Percentiles rank a stretch among this genome's conserved stretches.
Evolutionary conservation across 176 grass and related monocot genomes (phyloP).

Genomic region (Eremochloa ophiuroides): DNA sequence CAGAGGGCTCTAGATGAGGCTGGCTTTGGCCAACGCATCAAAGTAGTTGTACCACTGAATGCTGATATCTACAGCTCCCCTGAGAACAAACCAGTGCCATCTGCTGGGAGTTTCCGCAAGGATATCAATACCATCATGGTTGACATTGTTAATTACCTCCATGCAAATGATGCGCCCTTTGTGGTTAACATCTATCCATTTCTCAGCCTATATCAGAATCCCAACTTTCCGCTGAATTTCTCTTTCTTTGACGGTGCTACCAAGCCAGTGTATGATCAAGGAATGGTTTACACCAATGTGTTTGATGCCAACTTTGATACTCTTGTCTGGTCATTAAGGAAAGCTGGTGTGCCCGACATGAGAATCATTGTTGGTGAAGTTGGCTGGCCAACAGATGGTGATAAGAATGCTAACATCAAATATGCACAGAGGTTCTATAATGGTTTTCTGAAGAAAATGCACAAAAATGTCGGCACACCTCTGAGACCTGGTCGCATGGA

Average conservation of each 20-base stretch:
- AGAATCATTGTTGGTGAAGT: conserved; percentile 77
- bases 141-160: conserved; percentile 71
- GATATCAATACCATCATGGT: conserved; percentile 71
- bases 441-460: conserved; percentile 65
- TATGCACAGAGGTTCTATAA: conserved; percentile 69
- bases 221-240: conserved; percentile 72
- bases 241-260: conserved; percentile 65
- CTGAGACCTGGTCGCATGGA: conserved; percentile 64
- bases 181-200: conserved; percentile 85
- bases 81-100: conserved; percentile 60
- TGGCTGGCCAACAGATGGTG: conserved; percentile 85
- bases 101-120: conserved; percentile 61
- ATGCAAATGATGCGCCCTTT: conserved; percentile 68
- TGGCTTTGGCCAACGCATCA: conserved; percentile 46
- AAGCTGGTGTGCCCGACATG: conserved; percentile 74
- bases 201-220: conserved; percentile 70
- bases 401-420: conserved; percentile 56
- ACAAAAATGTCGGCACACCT: conserved; percentile 59
- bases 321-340: conserved; percentile 76
- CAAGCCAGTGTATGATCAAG: conserved; percentile 60
- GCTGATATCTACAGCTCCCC: conserved; percentile 85
- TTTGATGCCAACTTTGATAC: conserved; percentile 85
- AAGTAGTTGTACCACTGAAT: conserved; percentile 72
- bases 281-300: conserved; percentile 70
- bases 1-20: conserved; percentile 69